Conservation (phyloP, 78 protist genomes). For the Thecamonas trahens region DNA sequence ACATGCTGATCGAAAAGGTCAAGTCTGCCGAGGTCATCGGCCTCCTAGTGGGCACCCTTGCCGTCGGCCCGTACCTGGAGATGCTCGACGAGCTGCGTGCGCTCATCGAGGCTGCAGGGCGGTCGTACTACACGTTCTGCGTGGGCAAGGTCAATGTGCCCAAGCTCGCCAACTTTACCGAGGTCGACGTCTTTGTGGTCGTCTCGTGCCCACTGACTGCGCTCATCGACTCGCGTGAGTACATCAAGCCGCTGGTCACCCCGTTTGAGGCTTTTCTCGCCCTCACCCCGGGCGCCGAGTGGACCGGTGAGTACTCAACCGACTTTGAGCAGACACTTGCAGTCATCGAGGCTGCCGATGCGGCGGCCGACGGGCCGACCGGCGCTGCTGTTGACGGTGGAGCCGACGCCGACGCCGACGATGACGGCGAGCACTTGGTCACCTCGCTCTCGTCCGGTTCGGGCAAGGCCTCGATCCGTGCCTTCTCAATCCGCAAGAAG, state of each 20-base stretch:
- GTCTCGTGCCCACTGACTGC: constrained; percentile 73
- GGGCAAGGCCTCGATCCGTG: too few relatives aligned
- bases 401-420: too few relatives aligned
- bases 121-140: constrained; percentile 45
- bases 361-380: too few relatives aligned
- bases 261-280: constrained; percentile 74
- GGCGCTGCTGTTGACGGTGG: too few relatives aligned
- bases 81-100: constrained; percentile 26
- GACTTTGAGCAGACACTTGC: constrained; percentile 44
- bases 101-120: constrained; percentile 26
- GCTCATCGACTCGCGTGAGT: constrained; percentile 52
- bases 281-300: constrained; percentile 11
- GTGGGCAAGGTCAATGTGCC: constrained; percentile 73
- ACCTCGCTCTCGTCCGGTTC: too few relatives aligned
- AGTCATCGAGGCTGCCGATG: not conserved
- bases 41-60: constrained; percentile 53
- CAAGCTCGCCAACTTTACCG: constrained; percentile 78
- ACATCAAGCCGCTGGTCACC: constrained; percentile 65
- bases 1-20: constrained; percentile 38
- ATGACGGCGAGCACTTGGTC: too few relatives aligned
- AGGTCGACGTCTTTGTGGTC: constrained; percentile 62
- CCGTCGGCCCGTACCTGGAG: constrained; percentile 25
- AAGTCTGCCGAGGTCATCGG: constrained; percentile 57
- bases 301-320: constrained; percentile 42
- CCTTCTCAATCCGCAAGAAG: too few relatives aligned